Evolutionary conservation across 2,329 filamentous ascomycete species (phyloP).

Genomic region (Aureobasidium sp.): DNA sequence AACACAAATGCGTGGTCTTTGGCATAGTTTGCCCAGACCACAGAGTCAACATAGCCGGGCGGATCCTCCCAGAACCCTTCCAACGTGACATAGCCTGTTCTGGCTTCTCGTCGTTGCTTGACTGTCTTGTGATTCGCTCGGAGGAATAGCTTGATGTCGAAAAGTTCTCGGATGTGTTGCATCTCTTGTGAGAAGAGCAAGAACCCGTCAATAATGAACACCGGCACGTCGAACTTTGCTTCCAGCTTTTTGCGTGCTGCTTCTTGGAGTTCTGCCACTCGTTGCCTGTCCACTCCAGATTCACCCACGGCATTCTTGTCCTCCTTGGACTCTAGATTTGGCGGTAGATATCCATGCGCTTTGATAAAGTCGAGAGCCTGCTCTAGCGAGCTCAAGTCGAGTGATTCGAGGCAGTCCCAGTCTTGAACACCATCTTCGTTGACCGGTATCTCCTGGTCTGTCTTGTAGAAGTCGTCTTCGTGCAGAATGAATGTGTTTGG

Average conservation of each 20-base stretch:
- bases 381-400: constrained; percentile 64
- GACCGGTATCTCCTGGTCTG: constrained; percentile 60
- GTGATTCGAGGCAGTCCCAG: constrained; percentile 82
- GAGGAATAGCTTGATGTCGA: constrained; percentile 75
- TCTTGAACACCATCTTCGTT: constrained; percentile 57
- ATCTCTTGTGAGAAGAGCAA: constrained; percentile 64
- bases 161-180: constrained; percentile 45
- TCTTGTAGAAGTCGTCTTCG: constrained; percentile 90
- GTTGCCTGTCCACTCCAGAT: constrained; percentile 33
- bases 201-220: constrained; percentile 84
- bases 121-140: constrained; percentile 59
- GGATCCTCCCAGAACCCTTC: constrained; percentile 95
- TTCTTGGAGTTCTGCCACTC: constrained; percentile 27
- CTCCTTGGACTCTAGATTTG: constrained; percentile 49
- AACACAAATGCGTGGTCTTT: constrained; percentile 77
- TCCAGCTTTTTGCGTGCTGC: constrained; percentile 4
- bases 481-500: constrained; percentile 71
- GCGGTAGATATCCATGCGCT: constrained; percentile 55
- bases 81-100: constrained; percentile 68
- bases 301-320: constrained; percentile 47
- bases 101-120: constrained; percentile 58
- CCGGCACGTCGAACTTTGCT: constrained; percentile 23
- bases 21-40: constrained; percentile 95
- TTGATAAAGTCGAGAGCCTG: constrained; percentile 64
- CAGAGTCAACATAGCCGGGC: constrained; percentile 83